Conservation (phyloP, 2,329 filamentous ascomycete genomes). For the Coniochaeta hoffmannii region DNA sequence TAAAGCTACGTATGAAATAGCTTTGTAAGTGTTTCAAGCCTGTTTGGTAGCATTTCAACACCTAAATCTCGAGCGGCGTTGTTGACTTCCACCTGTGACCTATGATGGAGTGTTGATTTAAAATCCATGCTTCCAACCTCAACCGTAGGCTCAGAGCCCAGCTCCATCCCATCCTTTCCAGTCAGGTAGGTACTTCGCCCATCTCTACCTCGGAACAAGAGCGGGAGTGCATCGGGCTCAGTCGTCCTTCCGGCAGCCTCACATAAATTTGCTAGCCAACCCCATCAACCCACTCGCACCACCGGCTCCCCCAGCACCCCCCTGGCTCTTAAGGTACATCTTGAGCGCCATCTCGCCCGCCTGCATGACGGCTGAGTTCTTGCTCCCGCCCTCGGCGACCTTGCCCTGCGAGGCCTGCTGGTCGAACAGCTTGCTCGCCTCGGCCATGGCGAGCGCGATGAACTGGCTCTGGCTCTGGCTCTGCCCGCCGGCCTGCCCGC, state of each 20-base stretch:
- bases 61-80: too few relatives aligned
- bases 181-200: too few relatives aligned
- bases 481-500: slow-evolving; percentile 36
- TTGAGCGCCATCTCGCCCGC: slow-evolving; percentile 84
- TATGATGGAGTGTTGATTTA: too few relatives aligned
- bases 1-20: too few relatives aligned
- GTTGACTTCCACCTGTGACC: too few relatives aligned
- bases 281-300: slow-evolving; percentile 32
- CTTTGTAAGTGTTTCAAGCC: too few relatives aligned
- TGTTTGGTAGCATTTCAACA: too few relatives aligned
- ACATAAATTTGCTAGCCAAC: slow-evolving; percentile 41
- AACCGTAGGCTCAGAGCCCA: too few relatives aligned
- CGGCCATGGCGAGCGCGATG: slow-evolving; percentile 77
- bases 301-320: slow-evolving; percentile 38
- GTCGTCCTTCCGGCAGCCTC: slow-evolving; percentile 4
- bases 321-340: slow-evolving; percentile 79
- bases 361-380: slow-evolving; percentile 71
- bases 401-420: slow-evolving; percentile 47
- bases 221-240: too few relatives aligned
- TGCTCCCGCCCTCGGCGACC: slow-evolving; percentile 54
- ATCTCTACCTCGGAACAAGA: too few relatives aligned
- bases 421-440: slow-evolving; percentile 72
- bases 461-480: slow-evolving; percentile 67
- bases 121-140: too few relatives aligned
- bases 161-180: too few relatives aligned